Conservation (phyloP, 495 filamentous ascomycete species). For the Trichocladium uniseriatum region DNA sequence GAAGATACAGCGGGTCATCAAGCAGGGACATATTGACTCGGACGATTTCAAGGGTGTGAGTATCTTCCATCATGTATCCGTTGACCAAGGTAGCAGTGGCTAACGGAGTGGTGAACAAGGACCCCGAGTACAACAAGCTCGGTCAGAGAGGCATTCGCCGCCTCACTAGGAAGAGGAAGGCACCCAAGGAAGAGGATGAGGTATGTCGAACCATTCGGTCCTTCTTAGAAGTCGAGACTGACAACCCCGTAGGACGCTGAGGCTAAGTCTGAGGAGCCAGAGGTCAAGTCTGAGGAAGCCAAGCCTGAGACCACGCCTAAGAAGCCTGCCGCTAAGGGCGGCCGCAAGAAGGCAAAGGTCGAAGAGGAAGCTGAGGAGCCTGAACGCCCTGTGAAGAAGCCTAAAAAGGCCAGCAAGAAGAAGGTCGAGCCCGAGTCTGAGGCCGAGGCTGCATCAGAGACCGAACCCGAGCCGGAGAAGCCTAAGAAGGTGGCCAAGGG, state of each 20-base stretch:
- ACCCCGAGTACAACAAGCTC: constrained; percentile 57
- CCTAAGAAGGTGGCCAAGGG: constrained; percentile 18
- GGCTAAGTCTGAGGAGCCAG: constrained; percentile 8
- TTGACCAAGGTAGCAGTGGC: constrained; percentile 1
- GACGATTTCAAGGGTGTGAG: constrained; percentile 74
- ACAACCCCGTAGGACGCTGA: constrained; percentile 17
- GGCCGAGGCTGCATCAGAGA: constrained; percentile 16
- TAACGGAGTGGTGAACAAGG: constrained; percentile 35
- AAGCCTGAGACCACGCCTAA: constrained; percentile 15
- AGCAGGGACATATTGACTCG: constrained; percentile 62
- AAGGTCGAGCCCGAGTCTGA: constrained; percentile 25
- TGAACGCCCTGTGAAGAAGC: constrained; percentile 25
- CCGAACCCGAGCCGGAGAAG: constrained; percentile 20
- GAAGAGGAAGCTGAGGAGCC: constrained; percentile 12
- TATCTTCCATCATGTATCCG: background rate
- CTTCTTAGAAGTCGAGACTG: background rate
- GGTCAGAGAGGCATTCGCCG: constrained; percentile 52
- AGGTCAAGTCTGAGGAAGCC: too few species aligned
- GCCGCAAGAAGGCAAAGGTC: constrained; percentile 26
- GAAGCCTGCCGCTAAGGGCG: constrained; percentile 9
- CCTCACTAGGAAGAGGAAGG: constrained; percentile 25
- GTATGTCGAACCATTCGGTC: constrained; percentile 8
- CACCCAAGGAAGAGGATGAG: constrained; percentile 15
- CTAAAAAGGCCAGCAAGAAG: constrained; percentile 7
- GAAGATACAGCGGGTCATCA: constrained; percentile 54